These are phyloP conservation scores for Scleroderma citrinum DNA, from an alignment of 768 basidiomycete genomes.

Conservation along the genomic window DNA sequence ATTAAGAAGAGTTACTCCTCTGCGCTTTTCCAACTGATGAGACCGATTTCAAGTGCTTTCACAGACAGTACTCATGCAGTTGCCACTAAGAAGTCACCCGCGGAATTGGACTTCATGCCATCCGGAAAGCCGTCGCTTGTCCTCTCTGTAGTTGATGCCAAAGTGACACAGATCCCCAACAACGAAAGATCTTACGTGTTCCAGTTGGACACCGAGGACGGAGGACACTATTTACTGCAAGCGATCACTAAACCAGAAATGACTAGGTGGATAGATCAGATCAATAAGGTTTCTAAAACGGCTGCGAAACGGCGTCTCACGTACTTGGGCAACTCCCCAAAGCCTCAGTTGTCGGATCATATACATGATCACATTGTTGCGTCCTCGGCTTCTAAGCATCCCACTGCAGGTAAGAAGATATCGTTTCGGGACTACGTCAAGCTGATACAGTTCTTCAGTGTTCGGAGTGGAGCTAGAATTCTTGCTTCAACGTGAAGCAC, in stretches of 20 bases:
- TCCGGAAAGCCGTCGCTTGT: conserved; percentile 72
- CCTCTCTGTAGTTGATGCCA: conserved; percentile 67
- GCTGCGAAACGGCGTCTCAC: conserved; percentile 77
- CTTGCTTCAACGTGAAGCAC: conserved; percentile 60
- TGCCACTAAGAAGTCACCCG: conserved; percentile 49
- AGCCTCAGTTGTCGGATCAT: conserved; percentile 69
- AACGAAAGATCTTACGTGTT: conserved; percentile 80
- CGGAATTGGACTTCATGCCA: conserved; percentile 70
- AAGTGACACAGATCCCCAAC: conserved; percentile 65
- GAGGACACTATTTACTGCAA: conserved; percentile 77
- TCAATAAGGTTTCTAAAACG: conserved; percentile 62
- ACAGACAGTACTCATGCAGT: conserved; percentile 49
- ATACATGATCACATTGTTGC: conserved; percentile 52
- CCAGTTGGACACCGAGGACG: conserved; percentile 81
- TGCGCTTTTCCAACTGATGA: conserved; percentile 79
- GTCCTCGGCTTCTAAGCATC: conserved; percentile 54
- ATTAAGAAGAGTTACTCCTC: conserved; percentile 84
- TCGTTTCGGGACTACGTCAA: neutral
- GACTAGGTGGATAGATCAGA: conserved; percentile 71
- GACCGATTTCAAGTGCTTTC: conserved; percentile 85
- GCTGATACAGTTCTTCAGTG: conserved; percentile 32
- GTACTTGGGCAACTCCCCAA: conserved; percentile 71
- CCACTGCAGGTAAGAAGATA: conserved; percentile 56
- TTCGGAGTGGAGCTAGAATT: conserved; percentile 75
- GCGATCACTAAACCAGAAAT: conserved; percentile 66